Evolutionary conservation across 1,284 basidiomycete genomes (phyloP).

Genomic region (Tilletia setariae): DNA sequence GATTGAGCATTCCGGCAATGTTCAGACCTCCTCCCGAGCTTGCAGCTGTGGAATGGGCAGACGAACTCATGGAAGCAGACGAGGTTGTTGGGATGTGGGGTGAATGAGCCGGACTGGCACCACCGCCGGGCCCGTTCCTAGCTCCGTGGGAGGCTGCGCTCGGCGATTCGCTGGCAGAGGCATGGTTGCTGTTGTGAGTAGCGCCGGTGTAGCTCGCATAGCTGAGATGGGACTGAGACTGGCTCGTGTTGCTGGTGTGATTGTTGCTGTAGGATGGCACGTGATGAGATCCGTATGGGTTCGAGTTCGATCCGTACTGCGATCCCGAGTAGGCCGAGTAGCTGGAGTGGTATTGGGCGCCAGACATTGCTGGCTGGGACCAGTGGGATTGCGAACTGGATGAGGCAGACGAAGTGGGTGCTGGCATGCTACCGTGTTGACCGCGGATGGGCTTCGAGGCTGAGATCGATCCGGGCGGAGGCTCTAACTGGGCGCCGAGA

Average conservation of each 20-base stretch:
- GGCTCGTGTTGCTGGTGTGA: not conserved
- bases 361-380: constrained; percentile 3
- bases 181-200: not conserved
- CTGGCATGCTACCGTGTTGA: constrained; percentile 6
- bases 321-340: constrained; percentile 12
- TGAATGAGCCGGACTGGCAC: not conserved
- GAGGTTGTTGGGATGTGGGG: constrained; percentile 5
- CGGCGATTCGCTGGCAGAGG: not conserved
- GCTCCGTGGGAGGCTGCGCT: not conserved
- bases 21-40: constrained; percentile 5
- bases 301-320: not conserved
- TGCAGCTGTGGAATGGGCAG: not conserved
- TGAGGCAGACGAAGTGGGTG: constrained; percentile 3
- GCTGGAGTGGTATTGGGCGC: not conserved
- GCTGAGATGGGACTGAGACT: constrained; percentile 2
- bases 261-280: not conserved
- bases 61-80: not conserved
- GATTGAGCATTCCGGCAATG: constrained; percentile 12
- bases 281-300: not conserved
- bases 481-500: constrained; percentile 12
- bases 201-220: constrained; percentile 1
- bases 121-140: not conserved
- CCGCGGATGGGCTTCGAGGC: constrained; percentile 4
- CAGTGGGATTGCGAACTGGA: not conserved
- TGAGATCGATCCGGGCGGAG: constrained; percentile 4